These are phyloP conservation scores for Blumeria hordei DNA, from an alignment of 2,329 filamentous ascomycete genomes.

Conservation along the genomic window DNA sequence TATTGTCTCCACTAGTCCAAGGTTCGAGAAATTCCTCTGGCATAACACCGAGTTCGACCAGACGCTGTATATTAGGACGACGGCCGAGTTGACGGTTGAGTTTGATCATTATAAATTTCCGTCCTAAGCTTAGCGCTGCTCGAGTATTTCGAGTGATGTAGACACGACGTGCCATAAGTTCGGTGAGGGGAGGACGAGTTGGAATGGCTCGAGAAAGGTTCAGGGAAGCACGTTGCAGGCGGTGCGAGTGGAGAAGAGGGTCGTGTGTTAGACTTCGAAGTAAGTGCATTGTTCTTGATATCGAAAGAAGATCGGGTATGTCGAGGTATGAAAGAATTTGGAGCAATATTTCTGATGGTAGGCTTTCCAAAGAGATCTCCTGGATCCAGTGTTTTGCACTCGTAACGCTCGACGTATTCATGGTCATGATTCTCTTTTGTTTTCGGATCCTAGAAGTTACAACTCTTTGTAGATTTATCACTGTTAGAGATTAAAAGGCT, in stretches of 20 bases:
- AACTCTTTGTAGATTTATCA: too few species aligned
- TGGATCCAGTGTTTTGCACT: too few species aligned
- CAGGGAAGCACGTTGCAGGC: conserved; percentile 30
- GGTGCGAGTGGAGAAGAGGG: conserved; percentile 38
- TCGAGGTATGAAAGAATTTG: conserved; percentile 21
- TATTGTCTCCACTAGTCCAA: conserved; percentile 13
- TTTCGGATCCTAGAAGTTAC: too few species aligned
- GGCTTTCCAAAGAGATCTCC: not conserved
- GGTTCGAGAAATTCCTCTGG: conserved; percentile 34
- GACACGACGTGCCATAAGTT: conserved; percentile 39
- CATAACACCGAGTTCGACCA: conserved; percentile 39
- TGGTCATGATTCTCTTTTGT: too few species aligned
- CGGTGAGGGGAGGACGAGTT: conserved; percentile 32
- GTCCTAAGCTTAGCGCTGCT: conserved; percentile 36
- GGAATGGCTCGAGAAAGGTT: conserved; percentile 30
- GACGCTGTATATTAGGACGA: conserved; percentile 31
- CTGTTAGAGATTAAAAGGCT: too few species aligned
- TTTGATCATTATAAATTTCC: conserved; percentile 37
- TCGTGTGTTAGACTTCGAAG: conserved; percentile 36
- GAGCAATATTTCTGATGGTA: conserved; percentile 19
- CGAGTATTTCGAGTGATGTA: conserved; percentile 42
- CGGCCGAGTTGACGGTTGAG: conserved; percentile 34
- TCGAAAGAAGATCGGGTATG: conserved; percentile 20
- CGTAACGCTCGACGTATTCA: too few species aligned
- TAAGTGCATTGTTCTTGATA: conserved; percentile 22